phyloP scores from a whole-genome alignment of 1,139 yeast species.

The Nakaseomyces glabratus region DNA sequence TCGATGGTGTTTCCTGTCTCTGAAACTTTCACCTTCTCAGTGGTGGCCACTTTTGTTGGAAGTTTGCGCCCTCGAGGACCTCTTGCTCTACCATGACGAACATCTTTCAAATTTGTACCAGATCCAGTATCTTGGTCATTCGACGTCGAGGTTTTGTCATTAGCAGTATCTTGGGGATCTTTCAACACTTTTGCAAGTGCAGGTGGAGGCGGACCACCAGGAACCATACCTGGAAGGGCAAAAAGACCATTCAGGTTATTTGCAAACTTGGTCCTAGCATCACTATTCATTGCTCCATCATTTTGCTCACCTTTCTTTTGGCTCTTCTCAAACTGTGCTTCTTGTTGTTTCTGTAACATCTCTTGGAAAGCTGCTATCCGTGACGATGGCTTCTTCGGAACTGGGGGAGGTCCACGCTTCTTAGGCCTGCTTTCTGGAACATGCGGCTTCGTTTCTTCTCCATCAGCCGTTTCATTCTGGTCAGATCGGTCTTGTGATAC shows the following conservation, averaged over 20 bases:
- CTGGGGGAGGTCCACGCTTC: conserved; percentile 45
- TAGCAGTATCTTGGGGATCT: conserved; percentile 6
- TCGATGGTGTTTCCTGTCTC: conserved; percentile 5
- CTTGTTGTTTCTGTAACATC: conserved; percentile 45
- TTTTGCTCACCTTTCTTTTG: conserved; percentile 19
- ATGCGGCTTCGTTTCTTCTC: neutral
- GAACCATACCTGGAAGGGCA: conserved; percentile 60
- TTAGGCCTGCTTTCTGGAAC: conserved; percentile 13
- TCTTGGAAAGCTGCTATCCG: conserved; percentile 75
- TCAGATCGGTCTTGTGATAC: neutral
- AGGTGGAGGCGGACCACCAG: conserved; percentile 31
- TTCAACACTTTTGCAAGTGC: conserved; percentile 18
- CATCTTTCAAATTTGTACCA: conserved; percentile 25
- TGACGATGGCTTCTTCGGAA: conserved; percentile 67
- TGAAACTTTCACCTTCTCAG: conserved; percentile 34
- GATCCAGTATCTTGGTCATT: conserved; percentile 11
- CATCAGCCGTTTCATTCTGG: neutral
- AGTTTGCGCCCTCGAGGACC: conserved; percentile 76
- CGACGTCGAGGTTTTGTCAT: conserved; percentile 8
- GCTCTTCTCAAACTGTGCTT: conserved; percentile 14
- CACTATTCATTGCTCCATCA: conserved; percentile 11
- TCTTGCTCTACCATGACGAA: conserved; percentile 46
- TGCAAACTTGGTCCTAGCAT: conserved; percentile 38
- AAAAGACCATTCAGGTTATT: conserved; percentile 50
- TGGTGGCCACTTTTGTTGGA: conserved; percentile 48